phyloP scores from a whole-genome alignment of 148 eudicot species.

The Diospyros kaki region DNA sequence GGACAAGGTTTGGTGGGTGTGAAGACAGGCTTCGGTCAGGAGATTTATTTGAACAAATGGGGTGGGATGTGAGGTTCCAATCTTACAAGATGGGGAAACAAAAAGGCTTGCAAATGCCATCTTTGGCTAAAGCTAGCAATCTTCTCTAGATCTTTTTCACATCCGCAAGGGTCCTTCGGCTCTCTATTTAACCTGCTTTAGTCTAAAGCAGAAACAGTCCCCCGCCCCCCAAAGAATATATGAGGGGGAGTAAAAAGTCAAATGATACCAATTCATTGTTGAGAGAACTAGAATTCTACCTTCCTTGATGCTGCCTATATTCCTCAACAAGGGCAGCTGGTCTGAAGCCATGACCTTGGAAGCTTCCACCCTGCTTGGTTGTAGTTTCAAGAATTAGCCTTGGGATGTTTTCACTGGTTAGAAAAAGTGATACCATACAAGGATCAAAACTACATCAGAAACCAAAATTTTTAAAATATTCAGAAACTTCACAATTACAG shows the following conservation, averaged over 20 bases:
- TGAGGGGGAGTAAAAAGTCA: not conserved
- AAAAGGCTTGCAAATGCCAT: not conserved
- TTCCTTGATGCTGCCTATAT: conserved; percentile 13
- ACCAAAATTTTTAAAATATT: not conserved
- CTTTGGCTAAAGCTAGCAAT: not conserved
- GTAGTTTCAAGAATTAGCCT: not conserved
- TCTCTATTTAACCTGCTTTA: conserved; percentile 8
- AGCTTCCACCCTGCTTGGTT: too few relatives aligned
- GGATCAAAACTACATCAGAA: not conserved
- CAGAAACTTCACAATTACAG: too few relatives aligned
- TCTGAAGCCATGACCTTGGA: not conserved
- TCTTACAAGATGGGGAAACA: conserved; percentile 6
- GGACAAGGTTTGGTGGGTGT: not conserved
- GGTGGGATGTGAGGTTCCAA: conserved; percentile 5
- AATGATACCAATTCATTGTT: not conserved
- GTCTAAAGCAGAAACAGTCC: not conserved
- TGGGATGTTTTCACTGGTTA: not conserved
- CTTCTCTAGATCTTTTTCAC: not conserved
- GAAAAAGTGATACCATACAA: not conserved
- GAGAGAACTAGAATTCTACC: not conserved
- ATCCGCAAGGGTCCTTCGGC: not conserved
- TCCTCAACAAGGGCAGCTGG: not conserved
- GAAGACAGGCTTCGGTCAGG: too few relatives aligned
- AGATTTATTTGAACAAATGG: not conserved
- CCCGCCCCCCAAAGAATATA: not conserved